Base-by-base conservation (phyloP, 2,329 filamentous ascomycete species). In the Alternaria ethzedia region DNA sequence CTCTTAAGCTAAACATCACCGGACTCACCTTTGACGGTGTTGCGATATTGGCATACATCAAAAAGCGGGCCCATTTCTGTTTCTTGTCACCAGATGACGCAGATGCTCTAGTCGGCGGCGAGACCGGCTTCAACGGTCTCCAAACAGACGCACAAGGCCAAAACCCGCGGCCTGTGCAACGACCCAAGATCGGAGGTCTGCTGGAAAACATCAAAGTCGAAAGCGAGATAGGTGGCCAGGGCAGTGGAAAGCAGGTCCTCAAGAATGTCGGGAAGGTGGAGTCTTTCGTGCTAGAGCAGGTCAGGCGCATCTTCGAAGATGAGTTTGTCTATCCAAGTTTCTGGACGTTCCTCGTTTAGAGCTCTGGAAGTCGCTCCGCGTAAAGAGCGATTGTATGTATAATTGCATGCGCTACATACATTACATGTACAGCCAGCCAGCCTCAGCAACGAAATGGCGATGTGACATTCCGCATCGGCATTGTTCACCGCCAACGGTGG, bases 251-350 rank as follows among this genome's bases (percentile, higher is more conserved):
- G 82, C 95, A 97, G 82, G 96, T 95, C 50, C 83, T 99, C 64
- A 98, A 97, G 85, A 99, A 99, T 79, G 95, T 99, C 54, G 95
- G 96, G 63, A 99, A 99, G 85, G 96, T 99, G 61, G 96, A 99
- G 83, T 91, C 93, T 74, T 99, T 99, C 79, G 93, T 99, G 60
- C 85, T 99, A 63, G 95, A 98, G 79, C 95, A 98, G 81, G 96
- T 99, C 66, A 89, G 95, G 77, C 88, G 94, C 75, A 98, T 99
- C 72, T 98, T 99, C 75, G 96, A 99, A 81, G 96, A 98, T 78
- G 96, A 99, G 80, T 96, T 98, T 82, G 94, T 98, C 66, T 98
- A 97, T 82, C 96, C 96, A 47, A 97, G 94, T 80, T 98, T 96
- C 81, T 98, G 95, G 94, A 98, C 95, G 1, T 97, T 98, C 80